phyloP scores from a whole-genome alignment of 139 green algal genomes.

The Ettlia oleoabundans region DNA sequence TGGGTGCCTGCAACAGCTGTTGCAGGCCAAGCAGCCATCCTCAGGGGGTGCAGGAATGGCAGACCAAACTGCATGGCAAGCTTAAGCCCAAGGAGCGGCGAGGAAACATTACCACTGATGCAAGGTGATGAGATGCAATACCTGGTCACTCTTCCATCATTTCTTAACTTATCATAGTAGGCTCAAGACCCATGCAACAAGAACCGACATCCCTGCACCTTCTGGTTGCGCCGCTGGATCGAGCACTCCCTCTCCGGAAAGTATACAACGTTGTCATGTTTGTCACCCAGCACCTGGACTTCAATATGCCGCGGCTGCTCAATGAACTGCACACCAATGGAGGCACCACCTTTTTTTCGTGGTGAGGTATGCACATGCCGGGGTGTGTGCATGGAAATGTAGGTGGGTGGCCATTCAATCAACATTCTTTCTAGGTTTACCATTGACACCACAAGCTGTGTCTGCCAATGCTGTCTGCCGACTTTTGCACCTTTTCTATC shows the following conservation, averaged over 20 bases:
- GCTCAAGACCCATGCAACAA: no score
- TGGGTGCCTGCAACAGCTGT: no score
- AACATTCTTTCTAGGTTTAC: no score
- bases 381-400: background rate
- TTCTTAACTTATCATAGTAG: background rate
- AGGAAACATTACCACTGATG: no score
- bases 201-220: no score
- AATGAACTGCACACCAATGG: conserved; percentile 60
- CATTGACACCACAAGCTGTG: background rate
- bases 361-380: no score
- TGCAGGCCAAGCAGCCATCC: background rate
- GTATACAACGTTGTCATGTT: conserved; percentile 45
- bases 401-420: no score
- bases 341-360: no score
- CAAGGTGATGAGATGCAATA: no score
- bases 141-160: background rate
- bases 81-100: no score
- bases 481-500: conserved; percentile 65
- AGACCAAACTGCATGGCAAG: no score
- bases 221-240: conserved; percentile 65
- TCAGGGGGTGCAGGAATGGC: no score
- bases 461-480: background rate
- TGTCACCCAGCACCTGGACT: conserved; percentile 63
- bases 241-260: conserved; percentile 61
- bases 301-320: conserved; percentile 81